These are phyloP conservation scores for Xylaria sp. DNA, from an alignment of 495 filamentous ascomycete genomes.

Conservation along the genomic window DNA sequence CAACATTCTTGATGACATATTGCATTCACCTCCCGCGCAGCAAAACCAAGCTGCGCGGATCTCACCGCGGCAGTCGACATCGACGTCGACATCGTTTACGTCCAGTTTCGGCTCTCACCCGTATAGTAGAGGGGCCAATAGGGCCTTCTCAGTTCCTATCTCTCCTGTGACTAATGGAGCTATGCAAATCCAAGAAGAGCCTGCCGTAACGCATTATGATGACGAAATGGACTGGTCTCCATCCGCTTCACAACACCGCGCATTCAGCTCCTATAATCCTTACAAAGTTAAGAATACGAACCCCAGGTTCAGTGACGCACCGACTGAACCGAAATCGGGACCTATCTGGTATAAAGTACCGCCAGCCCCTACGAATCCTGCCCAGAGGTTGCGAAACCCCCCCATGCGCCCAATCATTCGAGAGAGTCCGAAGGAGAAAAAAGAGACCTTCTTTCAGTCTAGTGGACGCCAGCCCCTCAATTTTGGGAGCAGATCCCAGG, in stretches of 20 bases:
- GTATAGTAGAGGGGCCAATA: background rate
- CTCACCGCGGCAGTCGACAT: background rate
- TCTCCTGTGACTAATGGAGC: background rate
- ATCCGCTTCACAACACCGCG: conserved; percentile 58
- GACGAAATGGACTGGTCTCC: conserved; percentile 87
- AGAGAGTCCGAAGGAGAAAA: conserved; percentile 49
- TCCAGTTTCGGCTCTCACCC: background rate
- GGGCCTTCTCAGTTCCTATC: background rate
- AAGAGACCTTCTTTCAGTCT: conserved; percentile 53
- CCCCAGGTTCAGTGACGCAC: conserved; percentile 64
- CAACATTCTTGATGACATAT: conserved; percentile 53
- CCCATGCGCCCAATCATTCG: conserved; percentile 57
- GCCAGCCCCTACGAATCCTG: conserved; percentile 67
- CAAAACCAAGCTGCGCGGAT: background rate
- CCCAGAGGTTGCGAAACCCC: conserved; percentile 69
- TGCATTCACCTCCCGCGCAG: conserved; percentile 21
- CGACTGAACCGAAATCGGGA: conserved; percentile 47
- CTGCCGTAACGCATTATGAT: conserved; percentile 41
- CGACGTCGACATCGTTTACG: background rate
- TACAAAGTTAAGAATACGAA: conserved; percentile 50
- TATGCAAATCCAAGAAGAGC: conserved; percentile 6
- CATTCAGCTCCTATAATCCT: conserved; percentile 54
- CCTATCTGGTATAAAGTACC: conserved; percentile 68
- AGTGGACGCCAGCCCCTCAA: conserved; percentile 29
- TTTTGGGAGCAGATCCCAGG: conserved; percentile 25